Percentiles rank a stretch among this genome's conserved stretches.
phyloP scores from a whole-genome alignment of 768 basidiomycete species.

The Lactarius tabidus region DNA sequence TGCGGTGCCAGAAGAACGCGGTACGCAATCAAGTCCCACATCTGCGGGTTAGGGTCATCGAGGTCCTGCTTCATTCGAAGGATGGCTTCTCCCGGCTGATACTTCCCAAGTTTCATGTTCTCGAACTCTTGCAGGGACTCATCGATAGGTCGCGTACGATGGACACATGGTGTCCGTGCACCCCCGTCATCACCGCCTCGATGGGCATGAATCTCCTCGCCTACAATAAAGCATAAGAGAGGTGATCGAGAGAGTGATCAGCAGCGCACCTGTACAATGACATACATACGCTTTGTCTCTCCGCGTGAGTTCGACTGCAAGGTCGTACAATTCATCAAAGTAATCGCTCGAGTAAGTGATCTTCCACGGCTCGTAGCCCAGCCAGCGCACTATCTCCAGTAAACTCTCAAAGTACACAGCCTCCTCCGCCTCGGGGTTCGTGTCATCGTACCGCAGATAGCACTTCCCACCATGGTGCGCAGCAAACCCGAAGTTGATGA shows the following conservation, averaged over 20 bases:
- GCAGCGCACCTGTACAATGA: conserved; percentile 83
- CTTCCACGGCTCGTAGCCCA: conserved; percentile 97
- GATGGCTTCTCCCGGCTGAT: conserved; percentile 87
- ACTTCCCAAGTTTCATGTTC: conserved; percentile 87
- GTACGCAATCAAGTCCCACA: conserved; percentile 99
- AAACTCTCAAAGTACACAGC: conserved; percentile 95
- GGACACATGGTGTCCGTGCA: conserved; percentile 77
- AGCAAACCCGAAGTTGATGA: conserved; percentile 98
- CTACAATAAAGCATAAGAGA: conserved; percentile 39
- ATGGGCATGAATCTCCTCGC: conserved; percentile 87
- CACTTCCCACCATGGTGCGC: conserved; percentile 89
- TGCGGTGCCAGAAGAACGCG: conserved; percentile 88
- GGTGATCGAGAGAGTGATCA: background rate
- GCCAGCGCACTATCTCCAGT: conserved; percentile 91
- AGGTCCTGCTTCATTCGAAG: conserved; percentile 98
- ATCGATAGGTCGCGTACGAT: conserved; percentile 77
- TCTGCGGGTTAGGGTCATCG: conserved; percentile 89
- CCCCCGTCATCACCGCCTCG: conserved; percentile 81
- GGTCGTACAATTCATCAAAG: conserved; percentile 60
- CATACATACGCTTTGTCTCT: conserved; percentile 94
- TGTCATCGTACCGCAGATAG: conserved; percentile 96
- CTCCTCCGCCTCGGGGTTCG: conserved; percentile 98
- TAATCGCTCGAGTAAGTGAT: conserved; percentile 99
- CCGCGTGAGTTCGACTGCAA: conserved; percentile 85
- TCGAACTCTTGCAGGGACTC: conserved; percentile 89